Evolutionary conservation across 495 filamentous ascomycete genomes (phyloP).

Genomic region (Talaromyces proteolyticus): DNA sequence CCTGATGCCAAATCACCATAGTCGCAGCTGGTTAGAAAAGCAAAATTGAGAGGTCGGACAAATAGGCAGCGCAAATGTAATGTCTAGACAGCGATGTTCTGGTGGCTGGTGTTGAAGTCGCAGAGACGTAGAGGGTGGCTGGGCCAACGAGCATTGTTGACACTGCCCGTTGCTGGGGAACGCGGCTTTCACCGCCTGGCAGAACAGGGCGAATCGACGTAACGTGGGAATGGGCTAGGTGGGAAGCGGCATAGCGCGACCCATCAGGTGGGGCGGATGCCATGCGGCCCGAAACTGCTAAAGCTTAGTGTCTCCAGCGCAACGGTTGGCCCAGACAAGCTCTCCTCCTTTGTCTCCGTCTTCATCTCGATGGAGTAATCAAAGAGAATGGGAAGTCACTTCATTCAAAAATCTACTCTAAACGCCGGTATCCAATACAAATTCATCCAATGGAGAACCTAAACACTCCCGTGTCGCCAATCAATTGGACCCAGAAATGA

Average conservation of each 20-base stretch:
- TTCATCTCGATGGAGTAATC: neutral
- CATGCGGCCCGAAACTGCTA: too few species aligned
- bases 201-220: neutral
- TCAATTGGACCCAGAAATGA: neutral
- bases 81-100: constrained; percentile 8
- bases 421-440: neutral
- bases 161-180: constrained; percentile 32
- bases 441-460: neutral
- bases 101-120: constrained; percentile 28
- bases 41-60: constrained; percentile 7
- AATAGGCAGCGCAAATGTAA: neutral
- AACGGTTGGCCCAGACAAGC: too few species aligned
- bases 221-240: neutral
- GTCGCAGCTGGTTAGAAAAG: neutral
- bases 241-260: neutral
- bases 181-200: constrained; percentile 22
- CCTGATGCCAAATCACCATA: neutral
- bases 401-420: too few species aligned
- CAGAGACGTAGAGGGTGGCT: constrained; percentile 34
- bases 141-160: constrained; percentile 45
- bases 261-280: neutral
- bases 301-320: neutral
- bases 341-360: too few species aligned
- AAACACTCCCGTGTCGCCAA: neutral
- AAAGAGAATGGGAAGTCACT: too few species aligned